These are phyloP conservation scores for Tulasnella sp. DNA, from an alignment of 768 basidiomycete species.

Conservation along the genomic window DNA sequence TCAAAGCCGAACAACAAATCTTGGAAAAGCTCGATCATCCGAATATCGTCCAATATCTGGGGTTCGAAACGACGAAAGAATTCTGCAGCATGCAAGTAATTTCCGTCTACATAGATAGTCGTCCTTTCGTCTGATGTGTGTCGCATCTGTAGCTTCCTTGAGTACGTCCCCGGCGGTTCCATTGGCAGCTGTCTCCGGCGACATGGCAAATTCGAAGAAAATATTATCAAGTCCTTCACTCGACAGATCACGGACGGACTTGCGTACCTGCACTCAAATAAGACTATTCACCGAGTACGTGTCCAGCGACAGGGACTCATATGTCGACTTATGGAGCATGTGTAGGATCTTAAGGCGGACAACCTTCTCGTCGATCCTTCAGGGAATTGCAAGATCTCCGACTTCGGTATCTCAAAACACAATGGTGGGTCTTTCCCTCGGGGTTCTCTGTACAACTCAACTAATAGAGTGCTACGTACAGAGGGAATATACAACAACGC, in stretches of 20 bases:
- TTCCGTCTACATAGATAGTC: not conserved
- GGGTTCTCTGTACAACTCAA: no score
- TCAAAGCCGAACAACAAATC: constrained; percentile 94
- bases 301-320: not conserved
- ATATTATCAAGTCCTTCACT: constrained; percentile 89
- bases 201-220: constrained; percentile 88
- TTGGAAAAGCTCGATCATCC: constrained; percentile 95
- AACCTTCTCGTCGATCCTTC: constrained; percentile 95
- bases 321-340: constrained; percentile 14
- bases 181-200: constrained; percentile 85
- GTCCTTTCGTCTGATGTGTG: constrained; percentile 24
- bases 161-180: constrained; percentile 98
- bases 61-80: constrained; percentile 82
- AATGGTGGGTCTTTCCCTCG: constrained; percentile 39
- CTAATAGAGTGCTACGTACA: constrained; percentile 30
- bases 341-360: constrained; percentile 92
- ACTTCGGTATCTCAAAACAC: constrained; percentile 96
- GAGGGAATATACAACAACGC: constrained; percentile 73
- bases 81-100: constrained; percentile 83
- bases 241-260: constrained; percentile 86
- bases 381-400: constrained; percentile 94
- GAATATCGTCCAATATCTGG: constrained; percentile 95
- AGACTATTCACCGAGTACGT: constrained; percentile 85
- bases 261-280: constrained; percentile 85
- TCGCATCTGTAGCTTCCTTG: constrained; percentile 68